Evolutionary conservation across 441 rosid genomes (phyloP).

Genomic region (Bruguiera hainesii): DNA sequence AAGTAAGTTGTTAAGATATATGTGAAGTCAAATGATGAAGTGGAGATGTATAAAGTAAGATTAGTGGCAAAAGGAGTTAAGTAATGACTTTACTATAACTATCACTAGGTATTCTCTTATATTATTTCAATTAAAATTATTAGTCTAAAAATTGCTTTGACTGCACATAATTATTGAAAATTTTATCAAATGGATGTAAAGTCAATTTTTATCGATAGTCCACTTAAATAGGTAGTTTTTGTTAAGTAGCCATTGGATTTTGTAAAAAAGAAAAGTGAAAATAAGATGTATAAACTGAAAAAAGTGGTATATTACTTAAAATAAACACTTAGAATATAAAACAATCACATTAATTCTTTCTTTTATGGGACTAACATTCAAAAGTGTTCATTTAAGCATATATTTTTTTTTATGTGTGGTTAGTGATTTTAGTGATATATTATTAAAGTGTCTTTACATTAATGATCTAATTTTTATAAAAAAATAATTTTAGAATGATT

Average conservation of each 20-base stretch:
- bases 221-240: not conserved
- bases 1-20: not conserved
- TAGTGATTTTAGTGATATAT: too few relatives aligned
- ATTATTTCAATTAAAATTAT: not conserved
- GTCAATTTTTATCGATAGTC: not conserved
- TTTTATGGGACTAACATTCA: slow-evolving; percentile 36
- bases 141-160: not conserved
- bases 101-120: not conserved
- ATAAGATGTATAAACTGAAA: not conserved
- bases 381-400: not conserved
- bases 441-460: too few relatives aligned
- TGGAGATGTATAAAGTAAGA: not conserved
- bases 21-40: not conserved
- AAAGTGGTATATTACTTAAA: slow-evolving; percentile 40
- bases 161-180: not conserved
- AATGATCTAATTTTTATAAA: too few relatives aligned
- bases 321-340: slow-evolving; percentile 53
- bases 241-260: not conserved
- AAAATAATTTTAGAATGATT: too few relatives aligned
- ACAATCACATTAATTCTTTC: not conserved
- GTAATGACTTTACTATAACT: not conserved
- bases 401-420: too few relatives aligned
- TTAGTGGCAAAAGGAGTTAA: not conserved
- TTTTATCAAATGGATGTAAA: not conserved
- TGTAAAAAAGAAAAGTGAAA: not conserved